phyloP scores from a whole-genome alignment of 176 grass and related monocot species.

The Coix lacrymajobi region DNA sequence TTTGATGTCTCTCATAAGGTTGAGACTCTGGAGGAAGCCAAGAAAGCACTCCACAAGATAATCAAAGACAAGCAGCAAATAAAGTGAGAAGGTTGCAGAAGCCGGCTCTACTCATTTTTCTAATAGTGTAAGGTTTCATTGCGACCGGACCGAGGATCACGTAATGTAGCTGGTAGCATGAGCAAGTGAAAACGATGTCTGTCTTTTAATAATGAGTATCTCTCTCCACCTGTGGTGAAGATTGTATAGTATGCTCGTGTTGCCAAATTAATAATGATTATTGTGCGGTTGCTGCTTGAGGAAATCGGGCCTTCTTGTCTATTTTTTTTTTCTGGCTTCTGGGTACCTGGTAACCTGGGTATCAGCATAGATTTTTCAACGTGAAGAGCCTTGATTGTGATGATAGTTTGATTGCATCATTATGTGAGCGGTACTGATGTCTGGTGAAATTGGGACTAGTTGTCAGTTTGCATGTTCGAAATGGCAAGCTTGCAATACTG shows the following conservation, averaged over 20 bases:
- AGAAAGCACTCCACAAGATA: constrained; percentile 76
- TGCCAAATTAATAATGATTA: neutral
- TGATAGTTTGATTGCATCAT: neutral
- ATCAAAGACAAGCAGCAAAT: constrained; percentile 60
- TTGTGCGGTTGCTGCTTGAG: neutral
- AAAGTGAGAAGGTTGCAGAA: neutral
- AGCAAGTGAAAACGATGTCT: neutral
- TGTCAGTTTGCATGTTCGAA: neutral
- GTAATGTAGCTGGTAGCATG: constrained; percentile 19
- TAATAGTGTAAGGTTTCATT: neutral
- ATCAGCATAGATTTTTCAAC: neutral
- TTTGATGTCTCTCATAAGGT: constrained; percentile 83
- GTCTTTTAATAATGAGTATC: constrained; percentile 27
- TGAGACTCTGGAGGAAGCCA: constrained; percentile 94
- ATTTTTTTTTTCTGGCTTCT: neutral
- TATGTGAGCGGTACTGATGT: neutral
- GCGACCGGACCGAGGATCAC: neutral
- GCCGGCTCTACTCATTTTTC: neutral
- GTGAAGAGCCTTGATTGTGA: neutral
- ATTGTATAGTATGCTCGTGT: constrained; percentile 17
- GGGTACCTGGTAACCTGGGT: neutral
- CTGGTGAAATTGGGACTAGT: neutral
- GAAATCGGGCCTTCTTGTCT: neutral
- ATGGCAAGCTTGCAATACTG: neutral
- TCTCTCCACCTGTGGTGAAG: neutral